Base-by-base conservation (phyloP, 306 rosid genomes). In the Vigna mungo region DNA sequence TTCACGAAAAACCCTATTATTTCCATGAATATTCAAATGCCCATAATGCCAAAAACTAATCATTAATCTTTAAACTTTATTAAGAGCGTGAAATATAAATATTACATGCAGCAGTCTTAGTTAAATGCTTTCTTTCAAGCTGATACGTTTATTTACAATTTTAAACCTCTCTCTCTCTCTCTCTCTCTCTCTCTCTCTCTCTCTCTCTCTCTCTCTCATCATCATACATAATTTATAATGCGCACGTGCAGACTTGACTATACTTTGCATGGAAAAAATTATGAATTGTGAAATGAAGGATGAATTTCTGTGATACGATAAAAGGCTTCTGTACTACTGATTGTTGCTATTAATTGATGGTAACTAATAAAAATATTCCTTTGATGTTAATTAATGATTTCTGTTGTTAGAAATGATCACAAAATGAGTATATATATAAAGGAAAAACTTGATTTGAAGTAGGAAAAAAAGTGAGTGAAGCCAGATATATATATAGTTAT, bases 81-180 rank as follows among this genome's bases (percentile, higher is more conserved):
- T 9, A 61, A 36, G 82, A 41, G 83, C 79, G 76, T 78, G 81
- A 78, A 68, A 60, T 49, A 74, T 64, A 68, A 54, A 81, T 36
- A 74, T 78, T 25, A 48, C 46, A 52, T 32, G 36, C 58, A 65
- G 30, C 21, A 46, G 32, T 21, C 16, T 51, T 25, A 70, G 63
- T 55, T 11, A 30, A 20, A 71, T 27, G 48, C 32, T 17, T 39
- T 68, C 60, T 65, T 59, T 73, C 39, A 18, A 78, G 39, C 5
- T 80, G 18, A 13, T 76, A 39, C 44, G 44, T 39, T 60, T 27
- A 12, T 16, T 36, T 12, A 12, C 76, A 81, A 46, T 58, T 66
- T 49, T 75, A 18, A 13, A 69, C 20, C 52, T 21, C 58, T 48
- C 75, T 44, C 11, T 25, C 27, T 23, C 25, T 23, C 25, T 23